Percentiles rank a stretch among this genome's conserved stretches.
These are phyloP conservation scores for Tulasnella sp. DNA, from an alignment of 768 basidiomycete genomes.

Conservation along the genomic window DNA sequence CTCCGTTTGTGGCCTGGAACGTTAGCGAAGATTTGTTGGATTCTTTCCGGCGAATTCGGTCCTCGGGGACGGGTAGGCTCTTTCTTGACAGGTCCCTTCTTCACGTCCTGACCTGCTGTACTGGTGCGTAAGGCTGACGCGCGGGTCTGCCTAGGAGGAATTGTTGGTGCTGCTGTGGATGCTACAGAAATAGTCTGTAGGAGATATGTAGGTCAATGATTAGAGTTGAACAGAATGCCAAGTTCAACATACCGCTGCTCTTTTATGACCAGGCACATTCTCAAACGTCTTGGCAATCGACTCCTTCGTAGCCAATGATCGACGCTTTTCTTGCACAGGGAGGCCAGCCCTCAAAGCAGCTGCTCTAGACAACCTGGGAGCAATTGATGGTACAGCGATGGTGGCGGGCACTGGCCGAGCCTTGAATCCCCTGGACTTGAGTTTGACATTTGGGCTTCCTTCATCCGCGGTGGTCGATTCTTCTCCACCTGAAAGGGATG, in stretches of 20 bases:
- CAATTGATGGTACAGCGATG: slow-evolving; percentile 24
- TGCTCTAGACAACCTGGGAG: slow-evolving; percentile 17
- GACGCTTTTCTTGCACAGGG: not conserved
- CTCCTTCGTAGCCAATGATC: slow-evolving; percentile 10
- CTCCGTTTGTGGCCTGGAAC: slow-evolving; percentile 20
- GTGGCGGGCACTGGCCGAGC: slow-evolving; percentile 58
- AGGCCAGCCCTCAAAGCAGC: slow-evolving; percentile 18
- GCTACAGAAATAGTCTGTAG: slow-evolving; percentile 7
- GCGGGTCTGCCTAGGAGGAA: slow-evolving; percentile 15
- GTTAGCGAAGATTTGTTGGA: slow-evolving; percentile 15
- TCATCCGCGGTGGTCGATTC: not conserved
- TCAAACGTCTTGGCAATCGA: slow-evolving; percentile 15
- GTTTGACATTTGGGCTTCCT: slow-evolving; percentile 3
- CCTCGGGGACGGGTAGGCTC: not conserved
- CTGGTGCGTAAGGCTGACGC: slow-evolving; percentile 10
- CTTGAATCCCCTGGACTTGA: slow-evolving; percentile 32
- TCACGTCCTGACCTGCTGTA: slow-evolving; percentile 6
- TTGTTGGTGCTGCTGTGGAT: slow-evolving; percentile 12
- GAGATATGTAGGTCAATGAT: not conserved
- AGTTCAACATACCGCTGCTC: slow-evolving; percentile 5
- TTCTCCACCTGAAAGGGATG: not conserved
- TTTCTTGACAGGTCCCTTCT: not conserved
- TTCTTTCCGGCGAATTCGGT: slow-evolving; percentile 4
- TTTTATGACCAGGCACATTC: slow-evolving; percentile 17
- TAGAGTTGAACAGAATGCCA: not conserved